A percentile compares a stretch with the other conserved stretches of the same genome.
These are phyloP conservation scores for Yarrowia keelungensis DNA, from an alignment of 805 yeast genomes.

Conservation along the genomic window DNA sequence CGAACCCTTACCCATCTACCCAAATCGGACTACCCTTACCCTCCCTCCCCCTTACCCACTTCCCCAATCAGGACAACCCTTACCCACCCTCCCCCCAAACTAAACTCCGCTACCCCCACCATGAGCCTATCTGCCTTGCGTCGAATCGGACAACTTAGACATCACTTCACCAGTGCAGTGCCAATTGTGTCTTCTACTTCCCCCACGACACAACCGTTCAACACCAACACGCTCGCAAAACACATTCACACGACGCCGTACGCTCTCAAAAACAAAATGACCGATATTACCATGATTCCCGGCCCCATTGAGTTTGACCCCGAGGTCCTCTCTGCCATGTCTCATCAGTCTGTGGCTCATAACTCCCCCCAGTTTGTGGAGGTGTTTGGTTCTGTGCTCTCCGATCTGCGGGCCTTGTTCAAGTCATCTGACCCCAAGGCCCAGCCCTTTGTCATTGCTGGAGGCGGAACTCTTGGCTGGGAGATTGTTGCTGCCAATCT, in stretches of 20 bases:
- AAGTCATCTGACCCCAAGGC: constrained; percentile 68
- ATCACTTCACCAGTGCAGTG: constrained; percentile 35
- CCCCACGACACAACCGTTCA: constrained; percentile 9
- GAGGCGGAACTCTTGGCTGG: constrained; percentile 97
- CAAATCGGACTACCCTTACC: not conserved
- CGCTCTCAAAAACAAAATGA: constrained; percentile 37
- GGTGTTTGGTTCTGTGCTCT: constrained; percentile 72
- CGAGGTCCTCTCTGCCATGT: constrained; percentile 77
- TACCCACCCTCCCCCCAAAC: not conserved
- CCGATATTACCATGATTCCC: constrained; percentile 66
- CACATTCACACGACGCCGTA: constrained; percentile 22
- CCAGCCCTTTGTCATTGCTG: constrained; percentile 83
- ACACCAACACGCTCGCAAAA: constrained; percentile 27
- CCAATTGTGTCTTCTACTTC: constrained; percentile 34
- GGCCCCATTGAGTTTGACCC: constrained; percentile 89
- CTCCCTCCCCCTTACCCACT: not conserved
- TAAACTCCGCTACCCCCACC: constrained; percentile 28
- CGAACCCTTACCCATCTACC: not conserved
- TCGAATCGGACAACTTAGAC: constrained; percentile 31
- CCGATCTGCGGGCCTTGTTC: constrained; percentile 75
- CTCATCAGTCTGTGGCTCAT: constrained; percentile 87
- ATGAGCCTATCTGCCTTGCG: constrained; percentile 31
- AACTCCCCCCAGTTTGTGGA: constrained; percentile 82
- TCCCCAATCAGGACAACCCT: no score
- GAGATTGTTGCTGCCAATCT: constrained; percentile 85